Evolutionary conservation across 352 stramenopile species (phyloP), one percentile per base, ranked within the genome.

Genomic region (Plasmopara viticola): DNA sequence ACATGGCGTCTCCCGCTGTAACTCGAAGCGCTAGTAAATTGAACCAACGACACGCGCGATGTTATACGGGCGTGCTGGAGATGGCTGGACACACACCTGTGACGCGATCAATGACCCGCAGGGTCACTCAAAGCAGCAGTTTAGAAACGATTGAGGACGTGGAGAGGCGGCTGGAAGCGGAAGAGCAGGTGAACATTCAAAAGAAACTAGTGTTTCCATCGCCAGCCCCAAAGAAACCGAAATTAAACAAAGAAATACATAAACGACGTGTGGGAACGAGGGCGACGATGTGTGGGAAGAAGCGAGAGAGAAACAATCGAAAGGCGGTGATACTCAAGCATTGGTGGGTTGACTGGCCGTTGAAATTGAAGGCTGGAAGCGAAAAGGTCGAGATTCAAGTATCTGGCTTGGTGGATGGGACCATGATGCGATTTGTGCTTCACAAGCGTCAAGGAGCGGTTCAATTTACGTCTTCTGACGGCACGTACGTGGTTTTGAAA

Each of bases 401-500:
- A 1, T 60, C 51, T 5, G 74, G 78, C 13, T 53, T 60, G 7
- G 59, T 80, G 15, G 38, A 60, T 1, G 67, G 61, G 0, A 43
- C 62, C 13, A 6, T 20, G 9, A 41, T 33, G 41, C 44, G 56
- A 2, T 80, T 84, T 39, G 50, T 62, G 2, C 63, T 90, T 7
- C 60, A 46, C 3, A 73, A 72, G 31, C 74, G 77, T 14, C 44
- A 80, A 52, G 75, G 44, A 4, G 29, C 60, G 14, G 55, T 33
- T 5, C 65, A 70, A 29, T 87, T 90, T 42, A 59, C 72, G 5
- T 74, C 78, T 0, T 50, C 51, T 2, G 60, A 74, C 0, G 54
- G 60, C 28, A 62, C 71, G n/a, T 70, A 63, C 20, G 64, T 89
- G 31, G 33, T 48, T 15, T 52, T 89, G 34, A 53, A 62, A 13